Base-by-base conservation (phyloP, 805 yeast species). In the Candida awuae region DNA sequence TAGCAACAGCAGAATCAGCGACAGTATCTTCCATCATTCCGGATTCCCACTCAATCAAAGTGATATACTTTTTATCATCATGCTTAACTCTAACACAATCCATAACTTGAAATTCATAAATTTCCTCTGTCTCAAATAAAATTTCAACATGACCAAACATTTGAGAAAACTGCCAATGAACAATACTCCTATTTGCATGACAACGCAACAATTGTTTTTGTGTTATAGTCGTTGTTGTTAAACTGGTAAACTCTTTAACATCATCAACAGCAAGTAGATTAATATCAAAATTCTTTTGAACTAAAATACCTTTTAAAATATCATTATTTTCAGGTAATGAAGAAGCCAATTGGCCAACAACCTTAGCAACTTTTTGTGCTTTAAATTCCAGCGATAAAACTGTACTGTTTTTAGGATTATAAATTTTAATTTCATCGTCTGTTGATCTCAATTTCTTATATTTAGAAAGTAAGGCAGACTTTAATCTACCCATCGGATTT, bases 401-500 rank as follows among this genome's bases (percentile, higher is more conserved):
- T 23, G 84, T 87, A 62, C 97, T 84, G 57, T 92, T 90, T 53
- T 84, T 73, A 5, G 99, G 99, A 48, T 86, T 90, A 62, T 75
- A 90, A 3, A 92, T 94, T 50, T 78, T 84, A 9, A 88, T 88
- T 56, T 92, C 97, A 35, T 84, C 77, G 14, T 84, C 92, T 0
- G 97, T 85, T 7, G 85, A 86, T 56, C 80, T 86, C 37, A 83
- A 67, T 35, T 77, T 73, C 2, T 86, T 71, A 54, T 90, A 92
- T 59, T 86, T 87, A 32, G 95, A 84, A 46, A 88, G 63, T 29
- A 92, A 66, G 0, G 98, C 97, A 20, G 95, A 84, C 59, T 92
- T 92, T 40, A 92, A 64, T 56, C 98, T 77, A 41, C 97, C 98
- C 97, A 92, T 92, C n/a, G 95, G 96, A 52, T 85, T 87, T 2